These are phyloP conservation scores for Beauveria bassiana DNA, from an alignment of 2,329 filamentous ascomycete genomes.

Conservation along the genomic window DNA sequence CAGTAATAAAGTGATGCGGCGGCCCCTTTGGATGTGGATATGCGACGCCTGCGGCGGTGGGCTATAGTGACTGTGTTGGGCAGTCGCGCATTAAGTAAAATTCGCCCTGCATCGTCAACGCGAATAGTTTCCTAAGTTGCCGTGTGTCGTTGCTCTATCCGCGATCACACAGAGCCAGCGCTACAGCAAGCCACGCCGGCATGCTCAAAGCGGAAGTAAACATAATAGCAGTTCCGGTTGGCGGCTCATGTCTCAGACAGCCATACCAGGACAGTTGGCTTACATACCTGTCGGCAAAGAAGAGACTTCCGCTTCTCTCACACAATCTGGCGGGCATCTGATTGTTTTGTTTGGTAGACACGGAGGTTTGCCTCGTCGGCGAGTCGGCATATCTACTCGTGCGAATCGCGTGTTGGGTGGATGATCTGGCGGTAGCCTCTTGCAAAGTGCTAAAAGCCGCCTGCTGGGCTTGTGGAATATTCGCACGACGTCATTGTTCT, in stretches of 20 bases:
- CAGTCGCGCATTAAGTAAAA: not conserved
- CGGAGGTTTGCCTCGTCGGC: not conserved
- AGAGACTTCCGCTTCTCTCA: not conserved
- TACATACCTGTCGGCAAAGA: constrained; percentile 1
- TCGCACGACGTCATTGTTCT: constrained; percentile 9
- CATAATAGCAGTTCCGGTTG: not conserved
- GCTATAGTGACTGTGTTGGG: not conserved
- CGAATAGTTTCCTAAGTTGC: not conserved
- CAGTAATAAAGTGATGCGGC: not conserved
- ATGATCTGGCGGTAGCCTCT: not conserved
- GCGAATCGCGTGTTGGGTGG: constrained; percentile 1
- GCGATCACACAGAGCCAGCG: not conserved
- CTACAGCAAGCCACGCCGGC: constrained; percentile 4
- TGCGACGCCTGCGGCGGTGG: not conserved
- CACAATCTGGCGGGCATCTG: not conserved
- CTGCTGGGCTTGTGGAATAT: not conserved
- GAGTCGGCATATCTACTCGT: not conserved
- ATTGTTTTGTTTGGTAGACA: not conserved
- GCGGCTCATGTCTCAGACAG: constrained; percentile 1
- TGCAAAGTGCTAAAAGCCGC: not conserved
- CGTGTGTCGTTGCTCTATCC: not conserved
- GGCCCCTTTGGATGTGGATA: not conserved
- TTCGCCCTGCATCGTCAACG: not conserved
- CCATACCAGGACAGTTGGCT: constrained; percentile 3
- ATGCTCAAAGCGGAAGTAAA: constrained; percentile 11